Evolutionary conservation across 345 rosid species (phyloP).

Genomic region (Rhodamnia rubescens): DNA sequence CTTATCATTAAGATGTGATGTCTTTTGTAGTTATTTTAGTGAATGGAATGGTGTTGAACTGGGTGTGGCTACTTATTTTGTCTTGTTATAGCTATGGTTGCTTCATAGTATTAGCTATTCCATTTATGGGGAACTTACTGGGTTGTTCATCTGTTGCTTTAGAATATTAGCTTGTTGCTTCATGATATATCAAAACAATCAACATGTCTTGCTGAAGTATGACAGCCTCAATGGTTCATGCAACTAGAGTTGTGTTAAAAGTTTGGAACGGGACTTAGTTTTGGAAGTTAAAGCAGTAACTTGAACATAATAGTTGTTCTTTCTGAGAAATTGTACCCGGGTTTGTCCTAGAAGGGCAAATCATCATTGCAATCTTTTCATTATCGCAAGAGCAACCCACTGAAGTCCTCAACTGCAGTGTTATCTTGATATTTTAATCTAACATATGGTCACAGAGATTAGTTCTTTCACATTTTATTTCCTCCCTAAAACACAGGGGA

Average conservation of each 20-base stretch:
- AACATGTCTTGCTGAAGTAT: background rate
- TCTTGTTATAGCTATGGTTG: background rate
- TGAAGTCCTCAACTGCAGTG: background rate
- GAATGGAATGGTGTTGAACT: background rate
- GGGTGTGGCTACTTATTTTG: background rate
- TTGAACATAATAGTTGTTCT: background rate
- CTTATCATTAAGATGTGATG: background rate
- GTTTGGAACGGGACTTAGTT: background rate
- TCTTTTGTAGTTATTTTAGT: background rate
- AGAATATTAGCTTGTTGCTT: background rate
- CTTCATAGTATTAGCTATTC: background rate
- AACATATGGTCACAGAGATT: background rate
- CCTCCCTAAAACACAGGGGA: constrained; percentile 31
- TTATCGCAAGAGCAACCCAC: background rate
- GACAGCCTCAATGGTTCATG: background rate
- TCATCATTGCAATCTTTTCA: background rate
- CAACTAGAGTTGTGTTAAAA: background rate
- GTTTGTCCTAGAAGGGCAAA: background rate
- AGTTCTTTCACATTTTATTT: background rate
- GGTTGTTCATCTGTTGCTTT: background rate
- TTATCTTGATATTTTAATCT: background rate
- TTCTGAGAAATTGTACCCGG: background rate
- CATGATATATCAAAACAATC: background rate
- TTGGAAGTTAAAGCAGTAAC: background rate
- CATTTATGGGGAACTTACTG: background rate